Evolutionary conservation across 768 basidiomycete species (phyloP), one percentile per base, ranked within the genome.

Genomic region (Mycena capillaripes): DNA sequence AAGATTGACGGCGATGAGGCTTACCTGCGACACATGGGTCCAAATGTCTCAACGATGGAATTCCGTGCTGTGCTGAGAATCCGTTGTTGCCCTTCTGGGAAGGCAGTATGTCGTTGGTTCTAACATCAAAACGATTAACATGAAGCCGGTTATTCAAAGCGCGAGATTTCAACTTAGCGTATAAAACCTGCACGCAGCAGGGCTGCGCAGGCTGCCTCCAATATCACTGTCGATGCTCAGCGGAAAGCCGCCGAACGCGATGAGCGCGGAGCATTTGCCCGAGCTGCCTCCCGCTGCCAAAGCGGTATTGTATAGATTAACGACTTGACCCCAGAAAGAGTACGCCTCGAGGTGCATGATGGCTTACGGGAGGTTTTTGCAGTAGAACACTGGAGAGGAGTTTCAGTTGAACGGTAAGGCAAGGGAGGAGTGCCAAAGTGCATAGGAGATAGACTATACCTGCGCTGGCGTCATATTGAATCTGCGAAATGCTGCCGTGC

Each of bases 21-120:
- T 78, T 56, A 90, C 70, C 48, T 86, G 82, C 55, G 75, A 76
- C 4, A 87, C 76, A 91, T 81, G n/a, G 91, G 91, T 0, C 91
- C 91, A n/a, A 89, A 82, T 19, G 90, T 87, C 23, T 87, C 87
- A 5, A 56, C 84, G 83, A 76, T 91, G 86, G 71, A 88, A 85
- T 55, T 90, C n/a, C 87, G 78, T 86, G 79, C 56, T 85, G 65
- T 21, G 86, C 81, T 78, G 86, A 87, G 23, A 79, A 64, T 2
- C 85, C 80, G 44, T 74, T 56, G 78, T 81, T 56, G 84, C 83
- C 53, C 80, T 75, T 73, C 87, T 89, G 1, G 91, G 91, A 7
- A 92, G 76, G 34, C 91, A 86, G 50, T 56, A 44, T 2, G 72
- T 73, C 6, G 75, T 76, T 4, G 75, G 69, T 55, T 76, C 75